Evolutionary conservation across 805 yeast species (phyloP).

Genomic region (Ogataea neopini): DNA sequence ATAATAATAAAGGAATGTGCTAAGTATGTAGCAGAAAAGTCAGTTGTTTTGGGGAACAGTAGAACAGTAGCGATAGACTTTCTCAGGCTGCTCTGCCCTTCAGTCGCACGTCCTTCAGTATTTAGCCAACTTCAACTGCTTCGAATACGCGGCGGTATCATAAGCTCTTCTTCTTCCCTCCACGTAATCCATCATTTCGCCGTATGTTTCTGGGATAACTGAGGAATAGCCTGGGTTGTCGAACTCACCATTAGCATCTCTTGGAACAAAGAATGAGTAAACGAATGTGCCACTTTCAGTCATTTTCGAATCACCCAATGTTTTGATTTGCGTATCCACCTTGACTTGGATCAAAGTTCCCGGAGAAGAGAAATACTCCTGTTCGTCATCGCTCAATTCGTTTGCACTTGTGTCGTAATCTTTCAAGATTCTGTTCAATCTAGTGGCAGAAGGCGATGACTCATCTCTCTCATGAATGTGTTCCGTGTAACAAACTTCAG

Average conservation of each 20-base stretch:
- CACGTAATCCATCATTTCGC: slow-evolving; percentile 89
- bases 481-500: slow-evolving; percentile 84
- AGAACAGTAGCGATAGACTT: too few species aligned
- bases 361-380: slow-evolving; percentile 66
- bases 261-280: slow-evolving; percentile 84
- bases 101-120: not conserved
- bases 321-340: slow-evolving; percentile 79
- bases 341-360: slow-evolving; percentile 90
- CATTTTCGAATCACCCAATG: slow-evolving; percentile 49
- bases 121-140: slow-evolving; percentile 39
- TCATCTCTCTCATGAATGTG: slow-evolving; percentile 51
- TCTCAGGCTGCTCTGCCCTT: too few species aligned
- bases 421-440: slow-evolving; percentile 32
- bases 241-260: slow-evolving; percentile 42
- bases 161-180: slow-evolving; percentile 89
- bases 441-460: slow-evolving; percentile 26
- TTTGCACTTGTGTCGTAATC: slow-evolving; percentile 63
- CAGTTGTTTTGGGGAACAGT: too few species aligned
- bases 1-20: too few species aligned
- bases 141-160: slow-evolving; percentile 72
- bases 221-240: slow-evolving; percentile 63
- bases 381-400: slow-evolving; percentile 47
- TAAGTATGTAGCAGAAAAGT: too few species aligned
- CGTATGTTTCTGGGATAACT: slow-evolving; percentile 83
- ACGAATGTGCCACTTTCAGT: slow-evolving; percentile 85